Evolutionary conservation across 331 rosid species (phyloP), one percentile per base, ranked within the genome.

Genomic region (Malus hybrid): DNA sequence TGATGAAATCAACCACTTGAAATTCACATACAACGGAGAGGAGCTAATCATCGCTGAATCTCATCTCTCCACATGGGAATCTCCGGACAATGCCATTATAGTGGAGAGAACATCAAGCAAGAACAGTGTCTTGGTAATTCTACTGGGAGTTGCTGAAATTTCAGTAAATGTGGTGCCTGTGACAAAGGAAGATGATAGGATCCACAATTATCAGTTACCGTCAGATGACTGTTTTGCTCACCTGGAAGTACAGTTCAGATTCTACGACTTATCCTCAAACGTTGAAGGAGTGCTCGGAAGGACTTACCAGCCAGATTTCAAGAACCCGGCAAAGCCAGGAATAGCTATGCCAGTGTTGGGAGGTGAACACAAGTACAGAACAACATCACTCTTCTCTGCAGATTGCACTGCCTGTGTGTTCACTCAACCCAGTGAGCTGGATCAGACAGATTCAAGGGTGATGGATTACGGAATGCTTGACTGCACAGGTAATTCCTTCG

Each of bases 241-340:
- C 52, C 76, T 91, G 83, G 97, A 91, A 19, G 94, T 86, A 4
- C 97, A 91, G 84, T 91, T 91, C 75, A 86, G 85, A 71, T 91
- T 89, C 82, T 65, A 76, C 9, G 82, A 79, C 27, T 55, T 89
- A 20, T 86, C 94, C 13, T 42, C 86, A 4, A 83, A 83, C 55
- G 89, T 89, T 55, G 97, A 91, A 79, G 90, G 97, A 54, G 88
- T 91, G 29, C 86, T 91, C 42, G 94, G 94, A 2, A 24, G 24
- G 24, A 24, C 24, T 24, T 24, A 24, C 24, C 24, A 24, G 24
- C 24, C 24, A 24, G 24, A 89, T 81, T 91, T 91, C 67, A 28
- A 78, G 63, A 89, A 86, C 65, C 91, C 92, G 0, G 91, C 83
- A 0, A 89, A 86, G 84, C 72, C 76, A 1, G 97, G 97, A 0